Base-by-base conservation (phyloP, 768 basidiomycete genomes). In the Lentinula raphanica region DNA sequence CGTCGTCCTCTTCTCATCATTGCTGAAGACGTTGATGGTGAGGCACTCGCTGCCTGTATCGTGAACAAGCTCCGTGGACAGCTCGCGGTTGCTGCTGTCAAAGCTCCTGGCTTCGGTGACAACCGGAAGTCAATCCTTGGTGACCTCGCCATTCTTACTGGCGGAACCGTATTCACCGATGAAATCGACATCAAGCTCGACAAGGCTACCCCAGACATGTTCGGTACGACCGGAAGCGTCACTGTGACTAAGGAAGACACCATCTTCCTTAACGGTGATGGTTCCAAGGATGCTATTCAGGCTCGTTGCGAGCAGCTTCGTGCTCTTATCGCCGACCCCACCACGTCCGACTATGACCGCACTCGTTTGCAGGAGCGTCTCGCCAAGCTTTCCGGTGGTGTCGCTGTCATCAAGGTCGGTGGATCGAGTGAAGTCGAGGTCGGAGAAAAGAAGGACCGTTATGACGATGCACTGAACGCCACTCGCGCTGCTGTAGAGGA, bases 51-150 rank as follows among this genome's bases (percentile, higher is more conserved):
- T 51, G 96, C 95, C 21, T 95, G 93, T 70, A 95, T 98, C 68
- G 86, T 98, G 72, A 98, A 99, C 91, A 98, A 98, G 82, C 90
- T 99, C 61, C 92, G 96, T 63, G 96, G 96, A 32, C 96, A 98
- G 72, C 87, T 99, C 58, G 87, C 90, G 68, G 96, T 98, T 61
- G 87, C 77, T 49, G 95, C 94, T 49, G 85, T 98, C 76, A 98
- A 99, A 79, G 95, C 96, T 17, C 96, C 96, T 54, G 93, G 96
- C 53, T 98, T 99, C 71, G 96, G 96, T 67, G 96, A 98, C 77
- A 99, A 98, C 85, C 89, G 96, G 76, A 99, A 98, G 79, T 91
- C 88, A 56, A 92, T 98, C 76, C 89, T 98, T 56, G 96, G 96
- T 59, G 95, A 98, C 68, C 83, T 98, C 51, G 94, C 93, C 55